phyloP scores from a whole-genome alignment of 2,329 filamentous ascomycete genomes.

The Lecanoromycetidae sp. region DNA sequence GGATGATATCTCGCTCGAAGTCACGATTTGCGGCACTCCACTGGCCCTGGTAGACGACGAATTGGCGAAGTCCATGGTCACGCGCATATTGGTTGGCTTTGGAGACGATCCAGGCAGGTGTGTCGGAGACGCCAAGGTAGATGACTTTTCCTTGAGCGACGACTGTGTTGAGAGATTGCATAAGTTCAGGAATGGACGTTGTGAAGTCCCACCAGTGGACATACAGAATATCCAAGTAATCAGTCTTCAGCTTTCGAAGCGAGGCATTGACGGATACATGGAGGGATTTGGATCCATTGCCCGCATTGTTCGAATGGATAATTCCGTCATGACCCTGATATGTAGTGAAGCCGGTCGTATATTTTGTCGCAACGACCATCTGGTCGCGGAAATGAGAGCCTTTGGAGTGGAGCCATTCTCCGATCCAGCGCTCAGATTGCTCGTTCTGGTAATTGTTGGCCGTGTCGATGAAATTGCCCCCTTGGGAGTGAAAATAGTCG shows the following conservation, averaged over 20 bases:
- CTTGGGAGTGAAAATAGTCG: slow-evolving; percentile 36
- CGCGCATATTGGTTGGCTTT: slow-evolving; percentile 53
- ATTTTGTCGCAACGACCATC: slow-evolving; percentile 46
- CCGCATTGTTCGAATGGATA: slow-evolving; percentile 14
- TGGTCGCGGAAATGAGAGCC: slow-evolving; percentile 32
- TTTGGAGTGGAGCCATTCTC: slow-evolving; percentile 39
- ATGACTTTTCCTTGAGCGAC: slow-evolving; percentile 51
- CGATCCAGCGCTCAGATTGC: slow-evolving; percentile 38
- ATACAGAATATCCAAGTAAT: slow-evolving; percentile 31
- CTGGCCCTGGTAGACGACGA: slow-evolving; percentile 56
- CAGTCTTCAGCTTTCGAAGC: slow-evolving; percentile 26
- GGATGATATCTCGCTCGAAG: slow-evolving; percentile 56
- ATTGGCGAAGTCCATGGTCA: slow-evolving; percentile 54
- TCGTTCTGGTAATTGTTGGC: slow-evolving; percentile 21
- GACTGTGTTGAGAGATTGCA: slow-evolving; percentile 55
- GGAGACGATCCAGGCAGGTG: slow-evolving; percentile 56
- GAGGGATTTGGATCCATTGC: slow-evolving; percentile 26
- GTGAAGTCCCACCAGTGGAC: slow-evolving; percentile 46
- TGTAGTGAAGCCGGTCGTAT: slow-evolving; percentile 26
- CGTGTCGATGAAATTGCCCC: slow-evolving; percentile 44
- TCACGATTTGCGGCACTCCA: slow-evolving; percentile 54
- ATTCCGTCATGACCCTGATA: slow-evolving; percentile 21
- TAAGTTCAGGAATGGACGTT: slow-evolving; percentile 52
- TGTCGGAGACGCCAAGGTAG: slow-evolving; percentile 56
- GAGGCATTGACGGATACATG: slow-evolving; percentile 23